Base-by-base conservation (phyloP, 2,329 filamentous ascomycete genomes). In the Nothophaeocryptopus gaeumannii region DNA sequence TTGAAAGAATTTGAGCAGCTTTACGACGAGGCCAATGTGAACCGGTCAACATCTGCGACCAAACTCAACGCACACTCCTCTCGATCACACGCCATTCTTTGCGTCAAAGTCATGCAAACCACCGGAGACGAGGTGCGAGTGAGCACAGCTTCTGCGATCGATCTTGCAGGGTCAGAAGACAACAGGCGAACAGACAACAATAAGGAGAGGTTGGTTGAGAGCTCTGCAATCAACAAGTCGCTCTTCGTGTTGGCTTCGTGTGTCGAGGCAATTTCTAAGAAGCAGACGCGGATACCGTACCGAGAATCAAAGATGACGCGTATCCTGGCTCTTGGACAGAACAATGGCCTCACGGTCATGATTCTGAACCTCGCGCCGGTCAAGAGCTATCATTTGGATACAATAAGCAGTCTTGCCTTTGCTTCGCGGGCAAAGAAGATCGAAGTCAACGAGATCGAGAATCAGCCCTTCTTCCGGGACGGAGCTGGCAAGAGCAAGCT, bases 21-120 rank as follows among this genome's bases (percentile, higher is more conserved):
- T 85, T 4, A 97, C 8, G 93, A 99, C 67, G 75, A 99, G 45
- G 82, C 97, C 70, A 85, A 84, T 54, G 89, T 92, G 16, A 89
- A 97, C 53, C 89, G 15, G 76, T 99, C 54, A 90, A 92, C 69
- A 89, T 95, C 66, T 89, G 93, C 34, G n/a, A 99, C 93, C 2
- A 93, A 93, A 5, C 92, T 97, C 64, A 99, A 99, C 66, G 93
- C 92, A 38, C 93, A 96, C 67, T 99, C 93, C 0, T 99, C 93
- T 7, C 89, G 93, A 58, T 99, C 93, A 1, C 93, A 99, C 69
- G 93, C 93, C 34, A 90, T 99, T 14, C 78, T 97, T 20, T 89
- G 89, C 61, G 90, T 97, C 56, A 95, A 93, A 71, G 76, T 97
- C 34, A 87, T 84, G 0, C 85, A 96, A 62, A 85, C 77, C 0